Evolutionary conservation across 1,139 yeast genomes (phyloP), one percentile per base, ranked within the genome.

Genomic region (Barnettozyma hawaiiensis): DNA sequence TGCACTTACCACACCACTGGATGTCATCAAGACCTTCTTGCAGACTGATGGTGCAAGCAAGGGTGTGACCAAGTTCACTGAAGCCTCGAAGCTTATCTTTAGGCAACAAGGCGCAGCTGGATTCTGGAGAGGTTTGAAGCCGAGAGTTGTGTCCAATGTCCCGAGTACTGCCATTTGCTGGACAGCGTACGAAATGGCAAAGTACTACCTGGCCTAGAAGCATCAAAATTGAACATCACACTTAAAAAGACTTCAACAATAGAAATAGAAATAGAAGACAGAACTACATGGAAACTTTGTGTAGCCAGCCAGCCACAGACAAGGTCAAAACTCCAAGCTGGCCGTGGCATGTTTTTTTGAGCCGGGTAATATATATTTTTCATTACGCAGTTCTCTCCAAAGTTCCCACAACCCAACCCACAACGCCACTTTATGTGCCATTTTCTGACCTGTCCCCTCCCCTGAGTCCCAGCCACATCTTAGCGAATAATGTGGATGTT

Each of bases 111-210:
- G 97, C 7, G 49, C 73, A 43, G 53, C 54, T 18, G 95, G 96
- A 1, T 90, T 92, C 62, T 63, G 76, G 59, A 73, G 94, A 57
- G 98, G 98, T 27, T 70, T 87, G 57, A 81, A 81, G 60, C 97
- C 99, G 35, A 78, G 99, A 63, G 80, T 94, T 41, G 81, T 92
- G 28, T 85, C 94, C 51, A 89, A 90, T 62, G 90, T 92, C 61
- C 98, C 98, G 16, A 83, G 95, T 40, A 90, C 98, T 10, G 98
- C 98, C 26, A 89, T 92, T 48, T 84, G 96, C 54, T 92, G 98
- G 98, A 92, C 97, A 2, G 92, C 96, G 15, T 92, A 94, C 63
- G 98, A 92, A 63, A 87, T 90, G 95, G 97, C 97, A 35, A 92
- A 92, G 47, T 55, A 50, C 40, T 55, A 55, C 31, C 22, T 55